Percentiles rank a stretch among this genome's conserved stretches.
Evolutionary conservation across 257 asterid species (phyloP).

Genomic region (Penstemon newberryi): DNA sequence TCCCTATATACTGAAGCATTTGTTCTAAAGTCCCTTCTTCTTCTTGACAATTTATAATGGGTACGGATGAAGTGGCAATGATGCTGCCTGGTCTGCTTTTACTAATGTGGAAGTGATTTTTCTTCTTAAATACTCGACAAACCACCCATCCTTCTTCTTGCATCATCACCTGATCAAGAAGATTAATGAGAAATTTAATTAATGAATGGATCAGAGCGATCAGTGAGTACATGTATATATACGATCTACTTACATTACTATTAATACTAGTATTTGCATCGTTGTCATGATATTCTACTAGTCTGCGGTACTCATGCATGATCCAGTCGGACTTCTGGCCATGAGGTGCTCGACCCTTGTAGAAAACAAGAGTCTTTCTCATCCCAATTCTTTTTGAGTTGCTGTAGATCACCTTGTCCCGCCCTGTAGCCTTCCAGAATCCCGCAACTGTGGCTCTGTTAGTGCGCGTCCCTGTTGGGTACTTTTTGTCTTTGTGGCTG

Average conservation of each 20-base stretch:
- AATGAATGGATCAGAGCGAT: background rate
- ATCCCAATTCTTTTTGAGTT: slow-evolving; percentile 47
- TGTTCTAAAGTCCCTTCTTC: slow-evolving; percentile 44
- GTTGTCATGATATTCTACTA: slow-evolving; percentile 33
- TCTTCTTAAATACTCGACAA: slow-evolving; percentile 66
- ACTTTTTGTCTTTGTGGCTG: slow-evolving; percentile 70
- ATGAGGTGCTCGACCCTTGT: slow-evolving; percentile 71
- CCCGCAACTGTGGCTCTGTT: slow-evolving; percentile 66
- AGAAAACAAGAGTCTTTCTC: slow-evolving; percentile 74
- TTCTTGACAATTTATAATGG: background rate
- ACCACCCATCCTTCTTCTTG: slow-evolving; percentile 68
- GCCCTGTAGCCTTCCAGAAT: slow-evolving; percentile 76
- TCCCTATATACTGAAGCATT: slow-evolving; percentile 39
- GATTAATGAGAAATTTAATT: too few relatives aligned
- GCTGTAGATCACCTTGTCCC: slow-evolving; percentile 58
- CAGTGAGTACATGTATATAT: too few relatives aligned
- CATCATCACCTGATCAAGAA: background rate
- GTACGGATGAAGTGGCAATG: slow-evolving; percentile 16
- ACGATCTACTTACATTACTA: slow-evolving; percentile 26
- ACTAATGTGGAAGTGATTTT: slow-evolving; percentile 33
- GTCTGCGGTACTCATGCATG: slow-evolving; percentile 58
- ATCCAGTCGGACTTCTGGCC: slow-evolving; percentile 70
- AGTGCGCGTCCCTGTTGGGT: slow-evolving; percentile 65
- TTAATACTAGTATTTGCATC: background rate
- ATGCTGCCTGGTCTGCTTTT: background rate